These are phyloP conservation scores for Penicillium bovifimosum DNA, from an alignment of 495 filamentous ascomycete species.

Conservation along the genomic window DNA sequence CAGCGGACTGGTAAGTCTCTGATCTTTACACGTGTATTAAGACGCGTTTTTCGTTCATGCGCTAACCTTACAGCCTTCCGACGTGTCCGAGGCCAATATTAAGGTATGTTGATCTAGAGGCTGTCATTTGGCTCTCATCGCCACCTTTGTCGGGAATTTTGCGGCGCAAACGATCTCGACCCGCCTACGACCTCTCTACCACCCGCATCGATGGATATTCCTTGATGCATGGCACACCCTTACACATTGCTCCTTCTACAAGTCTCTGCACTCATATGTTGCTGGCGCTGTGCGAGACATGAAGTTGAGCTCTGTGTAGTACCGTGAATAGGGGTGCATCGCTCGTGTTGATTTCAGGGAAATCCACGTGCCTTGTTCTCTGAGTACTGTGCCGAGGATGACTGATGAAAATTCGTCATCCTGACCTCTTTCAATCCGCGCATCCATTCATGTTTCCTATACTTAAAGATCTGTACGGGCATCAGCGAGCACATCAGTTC, in stretches of 20 bases:
- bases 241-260: constrained; percentile 33
- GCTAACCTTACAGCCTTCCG: constrained; percentile 73
- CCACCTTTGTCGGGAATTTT: constrained; percentile 42
- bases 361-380: constrained; percentile 22
- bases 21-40: neutral
- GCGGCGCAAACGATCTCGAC: constrained; percentile 37
- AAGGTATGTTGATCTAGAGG: constrained; percentile 94
- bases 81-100: constrained; percentile 91
- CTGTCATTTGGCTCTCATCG: constrained; percentile 52
- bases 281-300: constrained; percentile 33
- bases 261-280: constrained; percentile 25
- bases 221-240: constrained; percentile 31
- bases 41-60: neutral
- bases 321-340: constrained; percentile 28
- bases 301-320: constrained; percentile 47
- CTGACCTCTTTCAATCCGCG: constrained; percentile 19
- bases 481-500: constrained; percentile 62
- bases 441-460: constrained; percentile 12
- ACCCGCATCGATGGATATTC: constrained; percentile 24
- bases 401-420: constrained; percentile 23
- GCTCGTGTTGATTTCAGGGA: constrained; percentile 12
- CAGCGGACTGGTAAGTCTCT: constrained; percentile 81
- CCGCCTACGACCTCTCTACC: constrained; percentile 30
- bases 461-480: constrained; percentile 30
- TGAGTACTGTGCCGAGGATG: constrained; percentile 36